Base-by-base conservation (phyloP, 1,284 basidiomycete species). In the Apiotrichum domesticum region DNA sequence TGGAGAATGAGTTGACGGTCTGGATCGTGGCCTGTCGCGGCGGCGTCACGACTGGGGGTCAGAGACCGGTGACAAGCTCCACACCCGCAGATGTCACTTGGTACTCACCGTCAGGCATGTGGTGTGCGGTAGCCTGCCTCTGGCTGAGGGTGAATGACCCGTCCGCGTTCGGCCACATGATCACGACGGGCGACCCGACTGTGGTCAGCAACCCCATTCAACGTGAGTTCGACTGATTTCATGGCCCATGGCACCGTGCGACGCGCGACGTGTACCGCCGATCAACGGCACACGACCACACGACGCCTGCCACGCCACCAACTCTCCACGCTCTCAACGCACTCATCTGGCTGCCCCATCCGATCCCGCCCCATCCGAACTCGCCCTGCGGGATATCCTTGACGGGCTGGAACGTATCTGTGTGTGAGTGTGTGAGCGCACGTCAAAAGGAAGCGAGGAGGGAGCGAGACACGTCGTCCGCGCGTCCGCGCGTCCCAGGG, bases 121-220 rank as follows among this genome's bases (percentile, higher is more conserved):
- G 67, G 51, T 83, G 72, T 4, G 63, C 63, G 2, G 75, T 56
- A 0, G 85, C 81, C 32, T 69, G 70, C 35, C 85, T 79, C 66
- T 87, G 85, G 11, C 83, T 85, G 35, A 86, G 71, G 9, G 83
- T 84, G 45, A 84, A 75, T 2, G 77, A 72, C 7, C 80, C 80
- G 59, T 83, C 80, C 10, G 71, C 68, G 64, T 84, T 84, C 6
- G 81, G 74, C 85, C 85, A 87, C 72, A 83, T 80, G 46, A 87
- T 82, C 51, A 86, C 81, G 82, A 86, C 83, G 0, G 82, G 80
- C 9, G 80, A 76, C 58, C 78, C 61, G 7, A 77, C 69, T 73
- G 52, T 37, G 2, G 46, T 58, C 37, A 58, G 54, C n/a, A n/a
- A 8, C 13, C 29, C 29, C 29, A 3, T 29, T 29, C 29, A 29